Conservation (phyloP, 2,329 filamentous ascomycete genomes). For the Pseudocercospora vitis region DNA sequence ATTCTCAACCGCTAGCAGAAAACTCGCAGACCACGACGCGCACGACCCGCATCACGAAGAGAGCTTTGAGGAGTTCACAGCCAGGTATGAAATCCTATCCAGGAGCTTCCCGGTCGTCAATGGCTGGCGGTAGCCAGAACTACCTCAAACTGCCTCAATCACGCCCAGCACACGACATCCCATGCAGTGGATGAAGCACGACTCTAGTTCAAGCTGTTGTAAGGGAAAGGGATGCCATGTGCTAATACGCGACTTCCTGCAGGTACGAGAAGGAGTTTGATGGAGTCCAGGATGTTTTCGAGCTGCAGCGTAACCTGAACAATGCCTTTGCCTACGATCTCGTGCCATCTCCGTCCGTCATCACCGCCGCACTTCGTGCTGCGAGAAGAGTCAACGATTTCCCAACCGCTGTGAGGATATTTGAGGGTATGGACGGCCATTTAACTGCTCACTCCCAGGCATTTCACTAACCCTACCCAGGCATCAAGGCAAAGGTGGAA, state of each 20-base stretch:
- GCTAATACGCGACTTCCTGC: slow-evolving; percentile 31
- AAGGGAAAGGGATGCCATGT: too few species aligned
- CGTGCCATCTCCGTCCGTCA: slow-evolving; percentile 87
- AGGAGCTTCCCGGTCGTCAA: slow-evolving; percentile 15
- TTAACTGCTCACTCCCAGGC: neutral
- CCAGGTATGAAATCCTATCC: slow-evolving; percentile 65
- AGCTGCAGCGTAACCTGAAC: slow-evolving; percentile 97
- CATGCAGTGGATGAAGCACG: too few species aligned
- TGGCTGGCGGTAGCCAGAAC: slow-evolving; percentile 20
- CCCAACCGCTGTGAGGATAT: slow-evolving; percentile 95
- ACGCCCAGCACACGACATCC: slow-evolving; percentile 23
- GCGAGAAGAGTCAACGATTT: slow-evolving; percentile 97
- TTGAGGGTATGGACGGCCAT: slow-evolving; percentile 70
- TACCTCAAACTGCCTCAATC: slow-evolving; percentile 34
- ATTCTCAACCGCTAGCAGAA: slow-evolving; percentile 55
- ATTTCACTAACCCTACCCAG: slow-evolving; percentile 38
- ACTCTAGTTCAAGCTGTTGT: too few species aligned
- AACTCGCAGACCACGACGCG: slow-evolving; percentile 38
- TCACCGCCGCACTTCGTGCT: slow-evolving; percentile 87
- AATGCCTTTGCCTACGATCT: slow-evolving; percentile 99
- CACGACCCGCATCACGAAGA: slow-evolving; percentile 76
- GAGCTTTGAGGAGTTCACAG: slow-evolving; percentile 98
- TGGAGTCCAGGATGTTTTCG: slow-evolving; percentile 94
- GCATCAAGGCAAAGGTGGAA: slow-evolving; percentile 99
- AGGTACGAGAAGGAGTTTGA: slow-evolving; percentile 99